Evolutionary conservation across 495 filamentous ascomycete species (phyloP).

Genomic region (Talaromyces ruber): DNA sequence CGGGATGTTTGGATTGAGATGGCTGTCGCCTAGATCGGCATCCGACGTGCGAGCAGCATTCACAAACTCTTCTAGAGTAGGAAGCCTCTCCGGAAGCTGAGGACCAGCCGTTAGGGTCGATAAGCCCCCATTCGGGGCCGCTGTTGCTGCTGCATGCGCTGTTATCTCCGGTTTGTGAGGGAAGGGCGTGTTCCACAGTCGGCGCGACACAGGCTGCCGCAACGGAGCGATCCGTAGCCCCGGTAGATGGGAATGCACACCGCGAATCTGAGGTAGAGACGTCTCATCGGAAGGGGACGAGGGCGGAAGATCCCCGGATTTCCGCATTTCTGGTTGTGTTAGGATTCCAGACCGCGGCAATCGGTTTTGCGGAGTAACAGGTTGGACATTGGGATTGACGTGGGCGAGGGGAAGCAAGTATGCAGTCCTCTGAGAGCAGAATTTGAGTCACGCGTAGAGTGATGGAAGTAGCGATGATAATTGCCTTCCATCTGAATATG

Average conservation of each 20-base stretch:
- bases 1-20: constrained; percentile 18
- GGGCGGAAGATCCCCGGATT: not conserved
- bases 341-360: constrained; percentile 2
- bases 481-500: not conserved
- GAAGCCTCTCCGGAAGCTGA: constrained; percentile 17
- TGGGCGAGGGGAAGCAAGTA: not conserved
- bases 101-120: constrained; percentile 17
- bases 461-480: not conserved
- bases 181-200: constrained; percentile 31
- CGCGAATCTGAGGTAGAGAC: constrained; percentile 24
- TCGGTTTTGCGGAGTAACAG: not conserved
- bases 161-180: constrained; percentile 41
- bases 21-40: constrained; percentile 18
- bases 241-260: constrained; percentile 31
- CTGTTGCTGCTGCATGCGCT: constrained; percentile 18
- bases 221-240: constrained; percentile 42
- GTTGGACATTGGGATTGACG: constrained; percentile 2
- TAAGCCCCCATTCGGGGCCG: constrained; percentile 12
- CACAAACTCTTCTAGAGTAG: constrained; percentile 26
- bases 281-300: constrained; percentile 27
- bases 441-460: not conserved
- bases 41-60: constrained; percentile 26
- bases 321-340: not conserved
- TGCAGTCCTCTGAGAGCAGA: not conserved
- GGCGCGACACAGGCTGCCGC: constrained; percentile 36